Evolutionary conservation across 805 yeast genomes (phyloP).

Genomic region (Candida coquimbonensis): DNA sequence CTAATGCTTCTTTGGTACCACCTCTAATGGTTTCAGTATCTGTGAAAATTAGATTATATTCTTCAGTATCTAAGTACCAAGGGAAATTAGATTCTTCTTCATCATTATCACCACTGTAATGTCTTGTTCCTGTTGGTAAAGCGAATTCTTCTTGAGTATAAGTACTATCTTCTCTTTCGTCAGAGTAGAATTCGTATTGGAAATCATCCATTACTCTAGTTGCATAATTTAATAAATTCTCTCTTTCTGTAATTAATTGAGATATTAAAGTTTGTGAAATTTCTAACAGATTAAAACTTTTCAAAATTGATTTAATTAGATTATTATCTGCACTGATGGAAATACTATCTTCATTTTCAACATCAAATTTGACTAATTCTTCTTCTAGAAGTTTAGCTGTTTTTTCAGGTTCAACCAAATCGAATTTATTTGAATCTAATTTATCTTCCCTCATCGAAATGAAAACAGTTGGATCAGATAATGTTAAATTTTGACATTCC

Average conservation of each 20-base stretch:
- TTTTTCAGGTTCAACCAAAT: constrained; percentile 35
- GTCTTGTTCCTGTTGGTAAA: constrained; percentile 20
- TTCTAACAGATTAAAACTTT: constrained; percentile 29
- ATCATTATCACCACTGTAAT: constrained; percentile 9
- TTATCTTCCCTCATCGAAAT: constrained; percentile 50
- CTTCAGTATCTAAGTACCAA: constrained; percentile 70
- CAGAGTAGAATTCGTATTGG: constrained; percentile 49
- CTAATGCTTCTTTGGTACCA: constrained; percentile 70
- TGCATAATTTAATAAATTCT: constrained; percentile 61
- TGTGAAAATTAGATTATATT: constrained; percentile 52
- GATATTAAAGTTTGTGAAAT: constrained; percentile 35
- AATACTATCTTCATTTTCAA: constrained; percentile 31
- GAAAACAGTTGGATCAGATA: constrained; percentile 72
- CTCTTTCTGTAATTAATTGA: constrained; percentile 64
- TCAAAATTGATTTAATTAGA: constrained; percentile 26
- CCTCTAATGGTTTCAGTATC: constrained; percentile 71
- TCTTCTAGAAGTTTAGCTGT: constrained; percentile 41
- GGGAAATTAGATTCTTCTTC: constrained; percentile 38
- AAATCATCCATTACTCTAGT: constrained; percentile 73
- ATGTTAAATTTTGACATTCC: constrained; percentile 61
- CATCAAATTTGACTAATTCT: constrained; percentile 40
- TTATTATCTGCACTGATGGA: constrained; percentile 26
- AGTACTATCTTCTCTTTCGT: constrained; percentile 33
- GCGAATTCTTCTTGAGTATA: constrained; percentile 21
- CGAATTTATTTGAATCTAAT: constrained; percentile 26